Conservation (phyloP, 768 basidiomycete genomes). For the Phaeotremella fagi region DNA sequence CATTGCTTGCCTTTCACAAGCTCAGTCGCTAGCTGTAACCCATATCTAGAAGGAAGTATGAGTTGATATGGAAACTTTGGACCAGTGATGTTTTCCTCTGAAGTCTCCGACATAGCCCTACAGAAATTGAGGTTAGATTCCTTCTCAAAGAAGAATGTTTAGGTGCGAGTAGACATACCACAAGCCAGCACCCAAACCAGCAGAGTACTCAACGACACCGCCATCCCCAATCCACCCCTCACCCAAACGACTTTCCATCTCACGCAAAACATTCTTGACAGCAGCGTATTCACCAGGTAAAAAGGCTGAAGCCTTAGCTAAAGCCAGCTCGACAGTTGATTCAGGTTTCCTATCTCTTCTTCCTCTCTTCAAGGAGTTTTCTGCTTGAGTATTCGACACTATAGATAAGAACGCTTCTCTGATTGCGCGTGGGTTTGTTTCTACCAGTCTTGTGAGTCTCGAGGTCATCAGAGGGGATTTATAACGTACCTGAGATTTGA, state of each 20-base stretch:
- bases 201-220: conserved; percentile 33
- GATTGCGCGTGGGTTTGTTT: conserved; percentile 16
- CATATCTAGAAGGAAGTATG: conserved; percentile 29
- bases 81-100: neutral
- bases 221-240: conserved; percentile 25
- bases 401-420: conserved; percentile 27
- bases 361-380: conserved; percentile 4
- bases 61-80: conserved; percentile 9
- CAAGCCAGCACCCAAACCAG: conserved; percentile 38
- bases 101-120: neutral
- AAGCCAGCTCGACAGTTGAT: conserved; percentile 17
- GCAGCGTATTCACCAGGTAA: conserved; percentile 45
- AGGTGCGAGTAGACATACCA: conserved; percentile 31
- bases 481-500: conserved; percentile 55
- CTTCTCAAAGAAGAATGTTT: too few relatives aligned
- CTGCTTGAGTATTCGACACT: neutral
- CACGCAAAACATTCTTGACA: conserved; percentile 38
- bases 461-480: neutral
- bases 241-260: conserved; percentile 34
- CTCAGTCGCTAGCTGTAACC: conserved; percentile 22
- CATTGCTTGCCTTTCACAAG: conserved; percentile 16
- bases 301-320: conserved; percentile 36
- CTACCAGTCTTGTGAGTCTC: too few relatives aligned
- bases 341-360: conserved; percentile 14
- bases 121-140: too few relatives aligned